These are phyloP conservation scores for Xylaria hypoxylon DNA, from an alignment of 2,329 filamentous ascomycete genomes.

Conservation along the genomic window DNA sequence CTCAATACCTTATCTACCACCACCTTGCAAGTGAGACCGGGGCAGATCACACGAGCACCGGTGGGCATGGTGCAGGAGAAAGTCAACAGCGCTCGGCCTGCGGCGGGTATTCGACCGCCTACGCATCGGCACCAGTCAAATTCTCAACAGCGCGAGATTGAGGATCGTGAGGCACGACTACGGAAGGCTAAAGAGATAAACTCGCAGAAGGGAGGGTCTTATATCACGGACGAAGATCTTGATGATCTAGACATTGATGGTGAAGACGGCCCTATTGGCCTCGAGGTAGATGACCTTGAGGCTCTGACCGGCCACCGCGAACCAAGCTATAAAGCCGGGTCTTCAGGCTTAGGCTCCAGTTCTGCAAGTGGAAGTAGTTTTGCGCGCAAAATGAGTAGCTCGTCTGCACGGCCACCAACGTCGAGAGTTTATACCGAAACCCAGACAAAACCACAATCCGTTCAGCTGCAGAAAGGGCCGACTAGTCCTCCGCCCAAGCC, in stretches of 20 bases:
- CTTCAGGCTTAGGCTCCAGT: neutral
- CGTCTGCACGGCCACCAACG: constrained; percentile 1
- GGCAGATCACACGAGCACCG: constrained; percentile 63
- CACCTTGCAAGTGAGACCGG: constrained; percentile 49
- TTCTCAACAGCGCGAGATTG: constrained; percentile 44
- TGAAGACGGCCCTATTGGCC: constrained; percentile 36
- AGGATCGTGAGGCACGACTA: constrained; percentile 55
- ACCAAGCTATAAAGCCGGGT: constrained; percentile 5
- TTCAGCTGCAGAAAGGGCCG: constrained; percentile 7
- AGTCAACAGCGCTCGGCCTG: constrained; percentile 56
- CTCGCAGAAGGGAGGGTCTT: constrained; percentile 49
- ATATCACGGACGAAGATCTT: constrained; percentile 57
- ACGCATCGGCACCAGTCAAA: constrained; percentile 19
- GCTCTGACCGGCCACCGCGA: constrained; percentile 36
- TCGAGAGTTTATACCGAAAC: constrained; percentile 25
- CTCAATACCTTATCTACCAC: constrained; percentile 57
- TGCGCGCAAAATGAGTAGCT: constrained; percentile 30
- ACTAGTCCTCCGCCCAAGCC: constrained; percentile 28
- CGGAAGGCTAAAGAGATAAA: constrained; percentile 50
- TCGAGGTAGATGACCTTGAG: constrained; percentile 46
- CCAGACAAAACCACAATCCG: constrained; percentile 18
- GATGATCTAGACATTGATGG: constrained; percentile 49
- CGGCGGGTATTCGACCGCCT: constrained; percentile 41
- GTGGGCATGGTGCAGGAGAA: constrained; percentile 66
- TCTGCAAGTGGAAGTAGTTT: constrained; percentile 21